Evolutionary conservation across 352 stramenopile species (phyloP).

Genomic region (Phytophthora crassamura): DNA sequence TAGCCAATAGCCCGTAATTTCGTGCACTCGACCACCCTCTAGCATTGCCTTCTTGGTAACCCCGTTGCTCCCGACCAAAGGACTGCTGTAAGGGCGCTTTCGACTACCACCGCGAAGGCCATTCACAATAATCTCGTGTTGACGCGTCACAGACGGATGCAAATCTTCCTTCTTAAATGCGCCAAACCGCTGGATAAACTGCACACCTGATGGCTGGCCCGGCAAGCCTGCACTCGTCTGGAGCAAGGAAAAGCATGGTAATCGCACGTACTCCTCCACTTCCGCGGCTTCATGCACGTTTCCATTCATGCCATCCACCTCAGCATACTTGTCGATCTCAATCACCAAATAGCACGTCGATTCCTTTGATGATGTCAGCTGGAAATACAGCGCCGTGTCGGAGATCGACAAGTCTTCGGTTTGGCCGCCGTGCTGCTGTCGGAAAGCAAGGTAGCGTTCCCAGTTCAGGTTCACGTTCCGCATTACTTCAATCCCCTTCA

Average conservation of each 20-base stretch:
- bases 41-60: constrained; percentile 47
- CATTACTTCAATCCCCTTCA: constrained; percentile 85
- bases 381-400: constrained; percentile 81
- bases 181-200: constrained; percentile 87
- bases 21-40: constrained; percentile 30
- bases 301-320: constrained; percentile 65
- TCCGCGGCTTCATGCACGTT: constrained; percentile 60
- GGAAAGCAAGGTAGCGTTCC: constrained; percentile 87
- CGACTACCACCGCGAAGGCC: constrained; percentile 35
- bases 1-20: constrained; percentile 40
- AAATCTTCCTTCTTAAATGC: constrained; percentile 84
- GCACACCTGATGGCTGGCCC: constrained; percentile 70
- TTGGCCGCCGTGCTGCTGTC: constrained; percentile 80
- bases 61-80: constrained; percentile 24
- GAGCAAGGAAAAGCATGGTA: constrained; percentile 84
- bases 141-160: constrained; percentile 60
- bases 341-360: constrained; percentile 87
- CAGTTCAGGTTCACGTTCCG: constrained; percentile 84
- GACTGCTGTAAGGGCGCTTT: constrained; percentile 40
- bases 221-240: constrained; percentile 69
- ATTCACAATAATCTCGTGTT: constrained; percentile 49
- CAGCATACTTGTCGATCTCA: constrained; percentile 86
- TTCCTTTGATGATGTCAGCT: constrained; percentile 85
- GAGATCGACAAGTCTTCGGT: constrained; percentile 87
- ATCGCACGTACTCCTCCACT: constrained; percentile 72